These are phyloP conservation scores for Cordyceps cateniannulata DNA, from an alignment of 2,329 filamentous ascomycete genomes.

Conservation along the genomic window DNA sequence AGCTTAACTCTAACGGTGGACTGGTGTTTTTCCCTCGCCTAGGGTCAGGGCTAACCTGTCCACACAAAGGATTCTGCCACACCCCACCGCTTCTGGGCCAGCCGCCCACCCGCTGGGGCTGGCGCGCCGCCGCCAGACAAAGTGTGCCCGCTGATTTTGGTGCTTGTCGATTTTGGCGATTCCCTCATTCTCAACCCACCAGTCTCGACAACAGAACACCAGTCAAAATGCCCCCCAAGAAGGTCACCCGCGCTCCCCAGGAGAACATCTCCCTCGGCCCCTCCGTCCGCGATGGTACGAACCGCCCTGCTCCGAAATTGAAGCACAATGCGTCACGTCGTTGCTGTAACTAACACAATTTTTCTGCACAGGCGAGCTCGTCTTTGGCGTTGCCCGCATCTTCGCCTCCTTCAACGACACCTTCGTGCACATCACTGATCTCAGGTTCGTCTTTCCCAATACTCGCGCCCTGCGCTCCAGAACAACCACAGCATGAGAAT, in stretches of 20 bases:
- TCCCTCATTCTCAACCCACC: constrained; percentile 16
- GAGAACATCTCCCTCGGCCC: constrained; percentile 99
- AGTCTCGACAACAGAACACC: not conserved
- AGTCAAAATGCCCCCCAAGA: constrained; percentile 72
- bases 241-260: constrained; percentile 73
- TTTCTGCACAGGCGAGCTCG: constrained; percentile 68
- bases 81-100: constrained; percentile 26
- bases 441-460: constrained; percentile 57
- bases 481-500: not conserved
- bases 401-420: constrained; percentile 90
- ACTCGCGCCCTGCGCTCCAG: not conserved
- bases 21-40: constrained; percentile 2
- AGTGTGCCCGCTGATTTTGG: constrained; percentile 14
- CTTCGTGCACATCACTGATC: constrained; percentile 99
- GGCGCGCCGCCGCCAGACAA: constrained; percentile 18
- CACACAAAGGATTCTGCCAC: constrained; percentile 28
- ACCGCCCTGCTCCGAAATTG: constrained; percentile 1
- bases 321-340: not conserved
- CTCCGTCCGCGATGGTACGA: constrained; percentile 87
- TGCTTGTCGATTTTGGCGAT: constrained; percentile 19
- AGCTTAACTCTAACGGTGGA: not conserved
- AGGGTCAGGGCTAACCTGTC: constrained; percentile 27
- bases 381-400: constrained; percentile 97
- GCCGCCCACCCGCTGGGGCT: constrained; percentile 7
- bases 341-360: constrained; percentile 14